These are phyloP conservation scores for Dactylonectria macrodidyma DNA, from an alignment of 2,329 filamentous ascomycete species.

Conservation along the genomic window DNA sequence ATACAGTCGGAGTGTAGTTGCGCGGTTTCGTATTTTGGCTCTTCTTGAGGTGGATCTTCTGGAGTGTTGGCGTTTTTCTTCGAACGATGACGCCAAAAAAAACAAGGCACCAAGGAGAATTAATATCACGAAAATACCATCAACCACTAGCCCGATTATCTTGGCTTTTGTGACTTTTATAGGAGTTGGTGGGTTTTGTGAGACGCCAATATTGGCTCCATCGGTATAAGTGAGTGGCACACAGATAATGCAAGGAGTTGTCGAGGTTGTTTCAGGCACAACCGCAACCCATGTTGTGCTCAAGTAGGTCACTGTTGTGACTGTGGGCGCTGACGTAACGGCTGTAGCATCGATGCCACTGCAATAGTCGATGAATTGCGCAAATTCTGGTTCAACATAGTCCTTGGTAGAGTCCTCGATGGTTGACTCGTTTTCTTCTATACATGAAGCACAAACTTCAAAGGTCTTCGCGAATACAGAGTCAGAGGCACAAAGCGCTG, in stretches of 20 bases:
- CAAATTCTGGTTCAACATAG: not conserved
- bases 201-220: not conserved
- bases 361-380: not conserved
- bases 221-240: not conserved
- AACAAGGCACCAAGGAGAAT: not conserved
- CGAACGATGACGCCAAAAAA: not conserved
- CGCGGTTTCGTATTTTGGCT: not conserved
- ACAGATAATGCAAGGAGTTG: not conserved
- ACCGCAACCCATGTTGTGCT: no score
- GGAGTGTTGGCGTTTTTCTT: not conserved
- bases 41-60: not conserved
- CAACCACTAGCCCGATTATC: not conserved
- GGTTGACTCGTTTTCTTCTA: not conserved
- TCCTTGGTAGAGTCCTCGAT: not conserved
- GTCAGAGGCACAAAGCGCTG: not conserved
- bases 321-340: no score
- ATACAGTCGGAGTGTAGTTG: not conserved
- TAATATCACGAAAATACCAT: not conserved
- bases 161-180: not conserved
- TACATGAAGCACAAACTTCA: not conserved
- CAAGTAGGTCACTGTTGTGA: no score
- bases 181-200: not conserved
- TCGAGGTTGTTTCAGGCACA: no score
- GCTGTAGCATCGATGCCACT: not conserved
- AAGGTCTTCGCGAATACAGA: not conserved